Evolutionary conservation across 2,329 filamentous ascomycete species (phyloP), one percentile per base, ranked within the genome.

Genomic region (Fusarium fujikuroi): DNA sequence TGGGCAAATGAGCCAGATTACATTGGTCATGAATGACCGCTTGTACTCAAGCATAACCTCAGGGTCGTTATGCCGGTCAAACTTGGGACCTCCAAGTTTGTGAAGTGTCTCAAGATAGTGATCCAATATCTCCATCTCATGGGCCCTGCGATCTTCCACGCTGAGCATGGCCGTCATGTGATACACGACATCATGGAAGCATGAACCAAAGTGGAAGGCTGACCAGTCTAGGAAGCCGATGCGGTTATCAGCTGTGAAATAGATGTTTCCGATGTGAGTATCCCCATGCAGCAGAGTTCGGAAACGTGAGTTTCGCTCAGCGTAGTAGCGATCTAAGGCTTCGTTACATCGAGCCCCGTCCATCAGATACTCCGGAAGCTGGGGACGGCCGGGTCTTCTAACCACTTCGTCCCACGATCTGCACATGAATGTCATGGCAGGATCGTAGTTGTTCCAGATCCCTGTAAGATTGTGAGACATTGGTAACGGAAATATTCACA

Each of bases 221-320:
- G 81, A 81, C 83, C 83, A 85, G 77, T 85, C 83, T 2, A 85
- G 65, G 70, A 85, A 85, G 2, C 83, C 78, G 5, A 79, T 81
- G 25, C 74, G 53, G 1, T 79, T 79, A 4, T 80, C 77, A 6
- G 77, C 68, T 2, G 81, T 80, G 50, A 85, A 81, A 74, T 83
- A 85, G n/a, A 82, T 79, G 70, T 85, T 85, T 36, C 83, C 83
- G 18, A 84, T 78, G 64, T 85, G 84, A 16, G 83, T 79, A 58
- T 85, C 84, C 16, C 83, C 84, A 60, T 86, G 84, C 18, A 85
- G 68, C 6, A 85, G 72, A n/a, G 80, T 83, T 19, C 80, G 79
- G 65, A 84, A 84, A 10, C 77, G 72, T 1, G 81, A 81, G 69
- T 83, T 84, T 21, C 81, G 80, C 65, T 77, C 72, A 8, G 77